Percentiles rank a stretch among this genome's conserved stretches.
These are phyloP conservation scores for Fusarium xyrophilum DNA, from an alignment of 2,329 filamentous ascomycete species.

Conservation along the genomic window DNA sequence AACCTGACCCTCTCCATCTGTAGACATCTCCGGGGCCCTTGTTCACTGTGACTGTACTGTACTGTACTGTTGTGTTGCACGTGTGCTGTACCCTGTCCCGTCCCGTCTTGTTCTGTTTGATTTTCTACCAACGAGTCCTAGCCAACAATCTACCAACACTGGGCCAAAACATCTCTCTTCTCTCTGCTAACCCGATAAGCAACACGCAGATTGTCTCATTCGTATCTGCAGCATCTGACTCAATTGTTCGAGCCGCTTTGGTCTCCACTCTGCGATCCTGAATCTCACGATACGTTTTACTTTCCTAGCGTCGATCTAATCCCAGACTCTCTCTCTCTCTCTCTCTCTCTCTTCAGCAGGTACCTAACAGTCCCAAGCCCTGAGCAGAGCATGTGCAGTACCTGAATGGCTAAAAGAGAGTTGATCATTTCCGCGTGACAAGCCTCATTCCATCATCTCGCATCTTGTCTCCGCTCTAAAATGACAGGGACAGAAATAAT, in stretches of 20 bases:
- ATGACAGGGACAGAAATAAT: background rate
- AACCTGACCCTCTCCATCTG: background rate
- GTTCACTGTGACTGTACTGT: background rate
- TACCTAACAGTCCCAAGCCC: background rate
- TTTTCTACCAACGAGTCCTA: conserved; percentile 11
- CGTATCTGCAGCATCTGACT: background rate
- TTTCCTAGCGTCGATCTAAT: conserved; percentile 24
- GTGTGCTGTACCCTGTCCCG: background rate
- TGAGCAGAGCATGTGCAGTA: background rate
- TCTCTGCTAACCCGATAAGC: background rate
- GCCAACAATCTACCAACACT: background rate
- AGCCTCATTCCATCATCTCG: conserved; percentile 2
- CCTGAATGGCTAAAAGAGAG: background rate
- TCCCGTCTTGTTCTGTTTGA: background rate
- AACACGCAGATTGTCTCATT: background rate
- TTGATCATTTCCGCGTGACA: conserved; percentile 11
- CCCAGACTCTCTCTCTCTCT: background rate
- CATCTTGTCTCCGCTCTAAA: background rate
- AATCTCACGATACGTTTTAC: conserved; percentile 1
- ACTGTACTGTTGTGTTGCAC: background rate
- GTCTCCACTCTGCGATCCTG: conserved; percentile 15
- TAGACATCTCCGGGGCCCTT: background rate
- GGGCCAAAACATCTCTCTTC: background rate
- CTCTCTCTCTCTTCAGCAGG: background rate
- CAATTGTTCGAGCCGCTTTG: conserved; percentile 12